These are phyloP conservation scores for Tricholoma furcatifolium DNA, from an alignment of 768 basidiomycete genomes.

Conservation along the genomic window DNA sequence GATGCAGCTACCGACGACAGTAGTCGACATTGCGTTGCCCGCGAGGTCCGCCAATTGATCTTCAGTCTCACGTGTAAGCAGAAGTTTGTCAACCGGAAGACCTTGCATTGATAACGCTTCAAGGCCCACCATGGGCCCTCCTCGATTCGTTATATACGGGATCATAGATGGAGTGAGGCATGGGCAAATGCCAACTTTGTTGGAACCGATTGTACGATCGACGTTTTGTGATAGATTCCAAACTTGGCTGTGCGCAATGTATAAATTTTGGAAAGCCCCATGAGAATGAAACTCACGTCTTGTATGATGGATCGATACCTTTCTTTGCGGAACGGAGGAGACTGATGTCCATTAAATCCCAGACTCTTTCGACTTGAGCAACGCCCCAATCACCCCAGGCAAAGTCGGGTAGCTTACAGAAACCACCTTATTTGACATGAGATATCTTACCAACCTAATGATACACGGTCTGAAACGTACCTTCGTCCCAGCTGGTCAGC, in stretches of 20 bases:
- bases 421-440: constrained; percentile 53
- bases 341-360: constrained; percentile 94
- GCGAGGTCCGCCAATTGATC: constrained; percentile 93
- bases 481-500: constrained; percentile 92
- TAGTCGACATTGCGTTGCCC: constrained; percentile 97
- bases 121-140: constrained; percentile 91
- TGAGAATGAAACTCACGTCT: constrained; percentile 61
- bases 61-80: constrained; percentile 90
- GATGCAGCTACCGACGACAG: constrained; percentile 90
- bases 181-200: constrained; percentile 81
- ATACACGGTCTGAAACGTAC: constrained; percentile 33
- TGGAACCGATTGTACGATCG: constrained; percentile 83
- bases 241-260: constrained; percentile 56
- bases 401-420: constrained; percentile 83
- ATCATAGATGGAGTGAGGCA: constrained; percentile 98
- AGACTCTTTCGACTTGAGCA: constrained; percentile 92
- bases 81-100: constrained; percentile 86
- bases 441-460: neutral
- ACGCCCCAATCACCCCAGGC: constrained; percentile 94
- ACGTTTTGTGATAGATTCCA: constrained; percentile 99
- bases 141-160: constrained; percentile 92
- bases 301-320: constrained; percentile 84
- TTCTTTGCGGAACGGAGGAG: constrained; percentile 76
- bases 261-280: constrained; percentile 11
- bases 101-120: constrained; percentile 95